These are phyloP conservation scores for Tricholoma sp. DNA, from an alignment of 768 basidiomycete genomes.

Conservation along the genomic window DNA sequence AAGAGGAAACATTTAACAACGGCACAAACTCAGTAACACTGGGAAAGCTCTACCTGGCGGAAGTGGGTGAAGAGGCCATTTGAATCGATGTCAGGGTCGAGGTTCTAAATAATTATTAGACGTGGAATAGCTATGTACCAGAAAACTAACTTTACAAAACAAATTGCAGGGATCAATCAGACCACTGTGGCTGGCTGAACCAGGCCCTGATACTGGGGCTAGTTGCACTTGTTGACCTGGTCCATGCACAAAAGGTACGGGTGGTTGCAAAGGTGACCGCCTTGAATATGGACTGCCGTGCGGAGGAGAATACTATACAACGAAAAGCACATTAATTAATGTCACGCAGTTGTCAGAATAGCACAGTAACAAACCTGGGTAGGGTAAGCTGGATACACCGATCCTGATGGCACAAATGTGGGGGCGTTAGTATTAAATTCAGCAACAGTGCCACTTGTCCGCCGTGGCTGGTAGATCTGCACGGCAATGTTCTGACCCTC, in stretches of 20 bases:
- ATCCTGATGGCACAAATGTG: slow-evolving; percentile 67
- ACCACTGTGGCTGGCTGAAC: slow-evolving; percentile 80
- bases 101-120: slow-evolving; percentile 47
- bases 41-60: slow-evolving; percentile 49
- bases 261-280: slow-evolving; percentile 38
- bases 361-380: slow-evolving; percentile 38
- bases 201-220: slow-evolving; percentile 68
- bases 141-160: slow-evolving; percentile 71
- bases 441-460: slow-evolving; percentile 46
- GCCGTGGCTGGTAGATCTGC: slow-evolving; percentile 66
- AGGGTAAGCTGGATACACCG: slow-evolving; percentile 57
- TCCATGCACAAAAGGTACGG: slow-evolving; percentile 68
- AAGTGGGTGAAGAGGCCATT: slow-evolving; percentile 82
- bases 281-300: slow-evolving; percentile 47
- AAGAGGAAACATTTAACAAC: slow-evolving; percentile 13
- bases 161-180: slow-evolving; percentile 88
- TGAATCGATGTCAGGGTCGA: slow-evolving; percentile 82
- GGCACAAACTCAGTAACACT: slow-evolving; percentile 1
- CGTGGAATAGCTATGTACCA: background rate
- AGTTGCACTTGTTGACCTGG: slow-evolving; percentile 89
- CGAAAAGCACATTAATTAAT: background rate
- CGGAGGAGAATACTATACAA: slow-evolving; percentile 56
- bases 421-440: slow-evolving; percentile 76
- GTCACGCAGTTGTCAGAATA: background rate
- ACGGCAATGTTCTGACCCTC: slow-evolving; percentile 84